phyloP scores from a whole-genome alignment of 1,139 yeast genomes.

The Blastobotrys raffinosifermentans region DNA sequence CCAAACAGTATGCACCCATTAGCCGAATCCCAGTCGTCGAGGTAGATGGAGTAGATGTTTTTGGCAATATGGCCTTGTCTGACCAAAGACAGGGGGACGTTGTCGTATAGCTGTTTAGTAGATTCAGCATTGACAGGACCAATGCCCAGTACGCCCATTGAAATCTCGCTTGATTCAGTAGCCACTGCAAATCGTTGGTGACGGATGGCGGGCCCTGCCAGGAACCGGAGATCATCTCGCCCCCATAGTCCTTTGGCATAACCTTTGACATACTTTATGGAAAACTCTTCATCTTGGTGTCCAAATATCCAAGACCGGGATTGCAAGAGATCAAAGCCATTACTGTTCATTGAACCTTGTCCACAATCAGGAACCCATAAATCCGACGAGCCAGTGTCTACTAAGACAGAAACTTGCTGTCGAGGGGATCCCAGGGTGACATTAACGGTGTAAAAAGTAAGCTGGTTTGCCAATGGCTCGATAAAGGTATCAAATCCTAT shows the following conservation, averaged over 20 bases:
- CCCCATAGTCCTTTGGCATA: conserved; percentile 27
- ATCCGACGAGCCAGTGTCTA: conserved; percentile 71
- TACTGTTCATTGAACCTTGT: conserved; percentile 23
- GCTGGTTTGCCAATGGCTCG: conserved; percentile 20
- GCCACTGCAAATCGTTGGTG: conserved; percentile 24
- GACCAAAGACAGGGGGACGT: conserved; percentile 53
- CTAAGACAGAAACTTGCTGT: conserved; percentile 22
- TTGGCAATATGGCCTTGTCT: conserved; percentile 46
- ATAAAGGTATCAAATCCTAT: conserved; percentile 10
- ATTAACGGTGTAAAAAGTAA: conserved; percentile 30
- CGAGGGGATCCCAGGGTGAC: conserved; percentile 25
- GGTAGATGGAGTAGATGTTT: conserved; percentile 49
- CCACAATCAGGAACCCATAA: conserved; percentile 49
- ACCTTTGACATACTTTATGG: conserved; percentile 24
- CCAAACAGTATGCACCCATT: conserved; percentile 52
- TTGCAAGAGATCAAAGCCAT: conserved; percentile 17
- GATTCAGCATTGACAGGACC: conserved; percentile 23
- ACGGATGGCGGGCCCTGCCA: conserved; percentile 13
- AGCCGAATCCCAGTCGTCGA: conserved; percentile 36
- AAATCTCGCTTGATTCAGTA: conserved; percentile 20
- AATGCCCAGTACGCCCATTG: conserved; percentile 26
- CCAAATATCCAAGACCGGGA: conserved; percentile 21
- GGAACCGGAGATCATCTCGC: conserved; percentile 18
- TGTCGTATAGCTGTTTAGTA: conserved; percentile 37
- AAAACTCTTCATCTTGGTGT: conserved; percentile 15